Evolutionary conservation across 495 filamentous ascomycete species (phyloP), one percentile per base, ranked within the genome.

Genomic region (Tuber calosporum): DNA sequence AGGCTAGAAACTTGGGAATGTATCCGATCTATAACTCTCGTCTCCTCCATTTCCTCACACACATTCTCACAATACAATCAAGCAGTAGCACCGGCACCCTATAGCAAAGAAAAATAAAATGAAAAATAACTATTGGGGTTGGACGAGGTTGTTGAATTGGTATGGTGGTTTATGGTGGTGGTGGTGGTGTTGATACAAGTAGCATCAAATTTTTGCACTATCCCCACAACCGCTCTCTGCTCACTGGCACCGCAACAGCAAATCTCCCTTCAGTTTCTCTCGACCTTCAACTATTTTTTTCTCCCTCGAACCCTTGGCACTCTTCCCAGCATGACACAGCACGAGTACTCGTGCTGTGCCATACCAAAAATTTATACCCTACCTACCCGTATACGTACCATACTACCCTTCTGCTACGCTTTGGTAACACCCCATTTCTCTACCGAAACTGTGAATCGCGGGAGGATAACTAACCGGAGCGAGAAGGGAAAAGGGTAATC

Each of bases 181-280:
- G 39, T 66, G 73, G 26, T 70, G 67, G 37, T 74, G 67, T 19
- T 72, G 75, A 76, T 69, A n/a, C n/a, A n/a, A n/a, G n/a, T n/a
- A n/a, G 67, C 69, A 67, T 53, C 69, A 48, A 42, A 38, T 67
- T 26, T 26, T 71, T 62, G 66, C 53, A 62, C 4, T 34, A 30
- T 62, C 53, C 53, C n/a, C 26, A 22, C 26, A 13, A 62, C 48
- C 26, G 26, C 48, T 53, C 48, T 45, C 43, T 45, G 15, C n/a
- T 11, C 17, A 34, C 53, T 62, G 48, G 48, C 30, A 34, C 26
- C 4, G 26, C 34, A 62, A 62, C 53, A 1, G 9, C 53, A 62
- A 34, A 9, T n/a, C 48, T 13, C 53, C 2, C 53, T 26, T 58
- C 48, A 9, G 5, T 62, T 13, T n/a, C 53, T 62, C 26, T 26